Evolutionary conservation across 306 rosid species (phyloP).

Genomic region (Cicer judaicum): DNA sequence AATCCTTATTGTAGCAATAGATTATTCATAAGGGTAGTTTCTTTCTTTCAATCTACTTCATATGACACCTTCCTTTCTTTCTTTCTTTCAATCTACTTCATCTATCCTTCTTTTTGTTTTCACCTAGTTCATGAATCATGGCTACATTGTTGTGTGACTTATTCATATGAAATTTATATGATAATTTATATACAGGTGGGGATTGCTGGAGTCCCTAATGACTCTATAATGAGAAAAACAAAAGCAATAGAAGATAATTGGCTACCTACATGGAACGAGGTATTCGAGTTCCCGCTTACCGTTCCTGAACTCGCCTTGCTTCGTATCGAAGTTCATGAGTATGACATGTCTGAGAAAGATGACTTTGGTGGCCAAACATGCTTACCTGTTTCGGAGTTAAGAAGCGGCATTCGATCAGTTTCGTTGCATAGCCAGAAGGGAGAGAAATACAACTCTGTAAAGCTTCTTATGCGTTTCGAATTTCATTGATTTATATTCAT

Average conservation of each 20-base stretch:
- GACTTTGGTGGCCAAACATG: conserved; percentile 98
- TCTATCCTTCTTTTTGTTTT: too few species aligned
- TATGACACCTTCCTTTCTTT: too few species aligned
- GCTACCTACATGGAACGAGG: conserved; percentile 87
- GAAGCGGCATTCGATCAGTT: conserved; percentile 80
- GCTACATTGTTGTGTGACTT: not conserved
- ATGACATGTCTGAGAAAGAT: conserved; percentile 96
- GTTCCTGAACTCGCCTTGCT: conserved; percentile 89
- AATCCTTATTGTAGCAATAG: conserved; percentile 22
- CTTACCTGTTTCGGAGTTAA: conserved; percentile 76
- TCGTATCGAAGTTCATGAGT: conserved; percentile 93
- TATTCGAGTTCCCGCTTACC: conserved; percentile 70
- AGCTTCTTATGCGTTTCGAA: conserved; percentile 90
- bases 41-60: not conserved
- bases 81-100: not conserved
- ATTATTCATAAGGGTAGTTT: not conserved
- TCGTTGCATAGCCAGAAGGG: conserved; percentile 67
- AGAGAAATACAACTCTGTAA: conserved; percentile 70
- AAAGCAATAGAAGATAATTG: conserved; percentile 84
- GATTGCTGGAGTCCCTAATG: conserved; percentile 90
- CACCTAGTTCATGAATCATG: too few species aligned
- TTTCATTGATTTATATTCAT: conserved; percentile 51
- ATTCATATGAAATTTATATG: conserved; percentile 11
- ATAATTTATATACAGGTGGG: conserved; percentile 66
- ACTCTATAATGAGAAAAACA: conserved; percentile 75